These are phyloP conservation scores for Prunella vulgaris DNA, from an alignment of 257 asterid genomes.

Conservation along the genomic window DNA sequence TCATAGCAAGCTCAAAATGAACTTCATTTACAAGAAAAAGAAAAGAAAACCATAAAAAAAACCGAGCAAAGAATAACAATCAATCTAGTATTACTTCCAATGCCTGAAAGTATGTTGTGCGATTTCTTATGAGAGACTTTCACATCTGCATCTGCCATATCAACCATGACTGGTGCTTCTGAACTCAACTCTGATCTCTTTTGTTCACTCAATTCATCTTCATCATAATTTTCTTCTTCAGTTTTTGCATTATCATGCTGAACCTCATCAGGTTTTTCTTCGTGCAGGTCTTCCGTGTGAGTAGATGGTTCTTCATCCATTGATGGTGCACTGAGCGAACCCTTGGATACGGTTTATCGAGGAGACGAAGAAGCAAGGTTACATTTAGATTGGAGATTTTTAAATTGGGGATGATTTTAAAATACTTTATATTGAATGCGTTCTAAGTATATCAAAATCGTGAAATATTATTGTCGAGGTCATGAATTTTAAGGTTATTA, in stretches of 20 bases:
- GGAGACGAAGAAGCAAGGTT: not conserved
- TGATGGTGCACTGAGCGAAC: not conserved
- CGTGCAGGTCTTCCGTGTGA: constrained; percentile 28
- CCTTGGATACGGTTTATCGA: not conserved
- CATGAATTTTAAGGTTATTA: not conserved
- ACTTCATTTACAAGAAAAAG: not conserved
- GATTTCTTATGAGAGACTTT: constrained; percentile 65
- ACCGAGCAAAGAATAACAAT: too few relatives aligned
- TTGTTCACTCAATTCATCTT: constrained; percentile 38
- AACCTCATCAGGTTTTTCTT: constrained; percentile 21
- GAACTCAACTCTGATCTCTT: constrained; percentile 29
- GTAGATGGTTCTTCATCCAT: constrained; percentile 19
- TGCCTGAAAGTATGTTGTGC: constrained; percentile 73
- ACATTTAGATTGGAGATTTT: not conserved
- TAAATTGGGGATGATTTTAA: not conserved
- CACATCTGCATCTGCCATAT: constrained; percentile 45
- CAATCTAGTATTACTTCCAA: constrained; percentile 34
- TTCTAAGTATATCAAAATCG: too few relatives aligned
- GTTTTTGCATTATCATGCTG: constrained; percentile 32
- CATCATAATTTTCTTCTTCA: constrained; percentile 38
- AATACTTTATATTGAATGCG: not conserved
- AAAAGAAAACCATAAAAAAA: not conserved
- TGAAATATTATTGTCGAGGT: not conserved
- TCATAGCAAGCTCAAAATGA: not conserved
- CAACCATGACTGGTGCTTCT: constrained; percentile 59